A percentile compares a stretch with the other conserved stretches of the same genome.
Conservation (phyloP, 1,284 basidiomycete species). For the Cryptococcus amylolentus region DNA sequence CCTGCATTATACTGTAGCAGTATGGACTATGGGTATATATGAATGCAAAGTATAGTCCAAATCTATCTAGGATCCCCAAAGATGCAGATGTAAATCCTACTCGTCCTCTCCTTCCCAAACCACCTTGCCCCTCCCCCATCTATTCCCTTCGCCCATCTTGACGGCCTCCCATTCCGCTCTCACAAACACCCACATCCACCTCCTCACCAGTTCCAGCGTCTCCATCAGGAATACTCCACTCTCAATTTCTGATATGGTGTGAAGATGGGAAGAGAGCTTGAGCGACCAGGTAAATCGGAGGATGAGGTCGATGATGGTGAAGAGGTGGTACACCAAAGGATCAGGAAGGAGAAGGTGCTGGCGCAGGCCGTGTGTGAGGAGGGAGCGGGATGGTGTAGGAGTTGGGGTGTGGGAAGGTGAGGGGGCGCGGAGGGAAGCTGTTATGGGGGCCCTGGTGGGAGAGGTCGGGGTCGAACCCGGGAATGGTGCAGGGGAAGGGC, state of each 20-base stretch:
- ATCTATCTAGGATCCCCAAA: background rate
- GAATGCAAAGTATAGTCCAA: no score
- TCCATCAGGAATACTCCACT: constrained; percentile 85
- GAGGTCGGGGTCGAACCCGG: background rate
- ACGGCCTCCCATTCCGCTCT: constrained; percentile 93
- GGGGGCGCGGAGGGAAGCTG: constrained; percentile 7
- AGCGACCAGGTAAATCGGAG: constrained; percentile 93
- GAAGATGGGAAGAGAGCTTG: constrained; percentile 83
- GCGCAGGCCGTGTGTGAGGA: constrained; percentile 67
- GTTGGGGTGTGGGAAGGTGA: background rate
- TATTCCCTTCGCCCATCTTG: constrained; percentile 52
- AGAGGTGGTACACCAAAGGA: constrained; percentile 73
- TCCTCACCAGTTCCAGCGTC: constrained; percentile 77
- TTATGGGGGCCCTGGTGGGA: constrained; percentile 1
- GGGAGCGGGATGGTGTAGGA: constrained; percentile 26
- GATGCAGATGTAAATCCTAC: background rate
- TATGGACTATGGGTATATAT: no score
- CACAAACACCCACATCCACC: constrained; percentile 97
- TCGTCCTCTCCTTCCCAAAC: constrained; percentile 11
- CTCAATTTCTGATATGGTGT: constrained; percentile 76
- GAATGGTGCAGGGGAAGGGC: constrained; percentile 28
- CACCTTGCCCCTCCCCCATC: constrained; percentile 16
- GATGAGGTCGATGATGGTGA: constrained; percentile 78
- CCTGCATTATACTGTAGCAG: no score
- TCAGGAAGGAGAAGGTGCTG: constrained; percentile 69